Base-by-base conservation (phyloP, 306 rosid species). In the Begonia loranthoides region DNA sequence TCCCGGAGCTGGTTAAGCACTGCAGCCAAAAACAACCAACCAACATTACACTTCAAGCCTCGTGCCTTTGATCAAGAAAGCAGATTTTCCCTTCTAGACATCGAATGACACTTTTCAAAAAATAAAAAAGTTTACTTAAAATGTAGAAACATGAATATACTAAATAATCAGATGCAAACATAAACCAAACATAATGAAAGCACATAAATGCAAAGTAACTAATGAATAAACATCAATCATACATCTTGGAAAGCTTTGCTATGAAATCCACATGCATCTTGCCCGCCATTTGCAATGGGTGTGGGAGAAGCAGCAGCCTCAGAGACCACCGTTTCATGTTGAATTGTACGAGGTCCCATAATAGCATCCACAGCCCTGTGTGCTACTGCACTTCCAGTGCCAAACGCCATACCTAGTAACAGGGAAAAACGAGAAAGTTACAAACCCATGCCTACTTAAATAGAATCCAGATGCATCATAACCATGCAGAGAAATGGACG, bases 351-450 rank as follows among this genome's bases (percentile, higher is more conserved):
- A 50, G 95, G 93, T 56, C 97, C 97, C 78, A 81, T 48, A n/a
- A 84, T 73, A 6, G 93, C 56, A 81, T 81, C 89, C 36, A 81
- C 89, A 57, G 95, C 95, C 73, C 95, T 79, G 81, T 84, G 93
- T 19, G 97, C 93, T 43, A 88, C 61, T 3, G 89, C 93, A 67
- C 93, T 84, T 71, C 97, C 97, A 41, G 82, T 70, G 13, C 97
- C 97, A 50, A 84, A 84, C 13, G 87, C 95, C 87, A 88, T 55
- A 44, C 95, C 97, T 84, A 57, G 12, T 16, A 41, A 45, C 9
- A 45, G 2, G 19, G 15, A 16, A 15, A 22, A 1, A 49, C 3
- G 4, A 34, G 12, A 3, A 1, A 10, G 34, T 9, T 28, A 28
- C 8, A 28, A 28, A 28, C 36, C 0, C 5, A 28, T 4, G 36